These are phyloP conservation scores for Plantago coronopus DNA, from an alignment of 305 asterid species.

Conservation along the genomic window DNA sequence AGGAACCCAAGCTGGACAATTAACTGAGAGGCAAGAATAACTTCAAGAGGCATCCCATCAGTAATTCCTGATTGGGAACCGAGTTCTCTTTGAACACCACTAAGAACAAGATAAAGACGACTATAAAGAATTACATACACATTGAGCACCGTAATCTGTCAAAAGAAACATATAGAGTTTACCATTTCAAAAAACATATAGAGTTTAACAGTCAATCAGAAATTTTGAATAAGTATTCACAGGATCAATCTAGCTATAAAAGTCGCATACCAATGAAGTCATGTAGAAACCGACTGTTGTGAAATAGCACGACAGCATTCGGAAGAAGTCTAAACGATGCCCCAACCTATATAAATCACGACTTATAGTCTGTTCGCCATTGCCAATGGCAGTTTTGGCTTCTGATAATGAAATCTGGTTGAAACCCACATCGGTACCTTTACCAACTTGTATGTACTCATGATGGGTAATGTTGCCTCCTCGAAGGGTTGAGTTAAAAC, in stretches of 20 bases:
- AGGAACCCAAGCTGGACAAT: slow-evolving; percentile 83
- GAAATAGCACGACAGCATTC: slow-evolving; percentile 86
- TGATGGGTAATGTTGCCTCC: slow-evolving; percentile 96
- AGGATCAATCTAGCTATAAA: neutral
- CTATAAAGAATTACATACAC: slow-evolving; percentile 85
- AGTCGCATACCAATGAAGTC: slow-evolving; percentile 66
- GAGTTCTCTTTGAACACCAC: slow-evolving; percentile 81
- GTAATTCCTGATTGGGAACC: slow-evolving; percentile 49
- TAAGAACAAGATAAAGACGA: slow-evolving; percentile 88
- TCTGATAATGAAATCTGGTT: slow-evolving; percentile 90
- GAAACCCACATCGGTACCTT: slow-evolving; percentile 86
- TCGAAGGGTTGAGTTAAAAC: slow-evolving; percentile 91
- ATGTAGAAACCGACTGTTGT: slow-evolving; percentile 92
- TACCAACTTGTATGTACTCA: slow-evolving; percentile 95
- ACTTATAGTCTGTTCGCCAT: slow-evolving; percentile 91
- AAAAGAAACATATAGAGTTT: slow-evolving; percentile 23
- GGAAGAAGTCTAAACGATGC: slow-evolving; percentile 90
- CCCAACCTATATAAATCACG: slow-evolving; percentile 94
- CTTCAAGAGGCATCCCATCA: slow-evolving; percentile 66
- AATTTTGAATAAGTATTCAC: slow-evolving; percentile 1
- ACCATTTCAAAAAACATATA: slow-evolving; percentile 24
- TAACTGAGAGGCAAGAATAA: slow-evolving; percentile 85
- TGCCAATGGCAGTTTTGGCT: slow-evolving; percentile 91
- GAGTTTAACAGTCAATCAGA: slow-evolving; percentile 21
- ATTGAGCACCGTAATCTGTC: slow-evolving; percentile 87